Base-by-base conservation (phyloP, 225 moss, liverwort and hornwort genomes). In the Pseudoscleropodium purum region DNA sequence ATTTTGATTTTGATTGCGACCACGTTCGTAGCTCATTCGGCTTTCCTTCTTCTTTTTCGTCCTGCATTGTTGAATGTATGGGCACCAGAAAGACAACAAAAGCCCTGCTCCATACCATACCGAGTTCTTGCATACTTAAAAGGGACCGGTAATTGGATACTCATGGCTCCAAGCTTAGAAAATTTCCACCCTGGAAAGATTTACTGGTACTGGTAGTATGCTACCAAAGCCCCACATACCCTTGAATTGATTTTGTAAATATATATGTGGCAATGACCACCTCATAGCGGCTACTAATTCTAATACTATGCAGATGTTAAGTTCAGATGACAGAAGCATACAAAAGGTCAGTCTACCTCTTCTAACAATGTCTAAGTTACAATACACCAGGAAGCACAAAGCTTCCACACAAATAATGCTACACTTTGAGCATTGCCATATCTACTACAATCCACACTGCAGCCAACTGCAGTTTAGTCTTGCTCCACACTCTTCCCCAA, bases 221-320 rank as follows among this genome's bases (percentile, higher is more conserved):
- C 20, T 20, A 66, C 68, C 68, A 68, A 68, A 20, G 68, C 23
- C n/a, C 19, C 23, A 23, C 23, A 23, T 69, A 69, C n/a, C 69
- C 24, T 39, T 37, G 24, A 70, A 39, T 24, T 13, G 24, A 70
- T 70, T 70, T 24, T 70, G 75, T 52, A 60, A 81, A 87, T 76
- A 84, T 76, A 84, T 9, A 57, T 57, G 81, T 43, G 89, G 87
- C 89, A 91, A 87, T 90, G 91, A 87, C 91, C 91, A 89, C 91
- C 74, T 91, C 87, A 80, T 51, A 74, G 66, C 60, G 6, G 82
- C 49, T 47, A 77, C 60, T 49, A 73, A 51, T 23, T 72, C 47
- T 72, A 73, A 68, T 34, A 75, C 41, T 51, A 75, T 75, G 87
- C 75, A 73, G 62, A 68, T 76, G 67, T 61, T 67, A 29, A 62